Conservation (phyloP, 2,329 filamentous ascomycete species). For the Paramyrothecium sp. region DNA sequence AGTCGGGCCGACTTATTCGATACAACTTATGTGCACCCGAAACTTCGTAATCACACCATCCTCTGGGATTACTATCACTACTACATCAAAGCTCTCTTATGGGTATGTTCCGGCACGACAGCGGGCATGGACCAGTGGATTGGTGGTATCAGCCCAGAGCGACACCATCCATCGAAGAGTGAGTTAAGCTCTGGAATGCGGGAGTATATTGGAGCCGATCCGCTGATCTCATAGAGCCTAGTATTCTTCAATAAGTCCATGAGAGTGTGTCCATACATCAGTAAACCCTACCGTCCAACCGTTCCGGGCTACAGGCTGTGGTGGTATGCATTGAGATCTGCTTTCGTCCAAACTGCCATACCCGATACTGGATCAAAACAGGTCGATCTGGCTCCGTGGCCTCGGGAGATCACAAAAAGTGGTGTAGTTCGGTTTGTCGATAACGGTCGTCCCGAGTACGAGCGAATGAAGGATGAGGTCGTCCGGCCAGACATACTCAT, state of each 20-base stretch:
- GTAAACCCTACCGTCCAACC: constrained; percentile 23
- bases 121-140: constrained; percentile 40
- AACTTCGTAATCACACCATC: constrained; percentile 32
- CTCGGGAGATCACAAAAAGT: constrained; percentile 25
- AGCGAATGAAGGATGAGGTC: constrained; percentile 21
- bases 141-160: constrained; percentile 31
- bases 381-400: constrained; percentile 43
- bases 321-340: constrained; percentile 25
- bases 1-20: constrained; percentile 42
- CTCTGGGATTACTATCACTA: constrained; percentile 41
- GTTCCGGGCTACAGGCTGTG: constrained; percentile 14
- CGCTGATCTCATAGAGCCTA: constrained; percentile 9
- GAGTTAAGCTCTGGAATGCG: neutral
- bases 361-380: constrained; percentile 27
- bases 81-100: constrained; percentile 34
- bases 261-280: constrained; percentile 35
- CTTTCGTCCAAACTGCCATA: constrained; percentile 31
- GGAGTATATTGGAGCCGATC: neutral
- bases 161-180: constrained; percentile 25
- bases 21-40: constrained; percentile 41
- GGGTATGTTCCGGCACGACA: constrained; percentile 30
- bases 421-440: constrained; percentile 33
- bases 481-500: constrained; percentile 41
- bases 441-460: constrained; percentile 26
- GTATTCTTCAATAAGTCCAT: constrained; percentile 40